Evolutionary conservation across 140 eudicot species (phyloP), one percentile per base, ranked within the genome.

Genomic region (Stevia rebaudiana): DNA sequence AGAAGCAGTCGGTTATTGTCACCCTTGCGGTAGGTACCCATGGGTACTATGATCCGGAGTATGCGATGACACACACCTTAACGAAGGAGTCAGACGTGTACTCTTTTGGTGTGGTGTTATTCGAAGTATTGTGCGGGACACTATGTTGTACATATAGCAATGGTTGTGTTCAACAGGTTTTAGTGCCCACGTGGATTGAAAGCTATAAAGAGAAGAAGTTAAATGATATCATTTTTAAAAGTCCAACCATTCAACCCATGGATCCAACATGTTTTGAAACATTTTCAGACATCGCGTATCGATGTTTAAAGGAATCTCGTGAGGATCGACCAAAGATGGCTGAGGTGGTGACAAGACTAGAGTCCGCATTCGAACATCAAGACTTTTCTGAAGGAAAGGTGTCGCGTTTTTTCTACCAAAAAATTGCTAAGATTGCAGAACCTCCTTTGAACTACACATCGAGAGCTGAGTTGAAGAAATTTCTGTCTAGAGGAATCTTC

Each of bases 261-360:
- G n/a, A n/a, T n/a, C n/a, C n/a, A n/a, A n/a, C n/a, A n/a, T n/a
- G n/a, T n/a, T n/a, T n/a, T n/a, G n/a, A n/a, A n/a, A n/a, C n/a
- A n/a, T n/a, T n/a, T n/a, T n/a, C n/a, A n/a, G n/a, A n/a, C n/a
- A n/a, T n/a, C n/a, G n/a, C n/a, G n/a, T n/a, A n/a, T n/a, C 71
- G 6, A 37, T 67, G 72, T 51, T 51, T 67, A 43, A 11, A 37
- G 4, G n/a, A 2, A 12, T 11, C 25, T 18, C 52, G 63, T 7
- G 51, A 49, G 52, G 52, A 36, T 21, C 50, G 72, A 11, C 72
- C 72, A 36, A 11, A 0, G 51, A 67, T 67, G 51, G 13, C 53
- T 13, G 5, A 3, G 13, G 52, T 67, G 51, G 62, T 67, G n/a
- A 11, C 35, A 21, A 7, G 51, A 53, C 72, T 67, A 12, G 72